Percentiles rank a stretch among this genome's conserved stretches.
phyloP scores from a whole-genome alignment of 1,139 yeast species.

The Saccharomyces pastorianus region DNA sequence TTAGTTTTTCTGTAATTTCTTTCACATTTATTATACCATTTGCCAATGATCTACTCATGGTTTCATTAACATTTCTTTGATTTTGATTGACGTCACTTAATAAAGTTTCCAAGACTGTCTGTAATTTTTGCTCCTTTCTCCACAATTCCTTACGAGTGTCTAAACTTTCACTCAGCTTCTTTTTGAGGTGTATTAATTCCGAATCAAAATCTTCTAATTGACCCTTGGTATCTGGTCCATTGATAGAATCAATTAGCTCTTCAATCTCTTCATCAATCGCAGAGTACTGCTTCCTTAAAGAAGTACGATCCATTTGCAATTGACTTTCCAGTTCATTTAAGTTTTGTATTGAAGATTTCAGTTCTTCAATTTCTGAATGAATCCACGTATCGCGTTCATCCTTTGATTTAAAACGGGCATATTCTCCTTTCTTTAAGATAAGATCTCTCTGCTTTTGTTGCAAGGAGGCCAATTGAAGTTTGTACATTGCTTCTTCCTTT shows the following conservation, averaged over 20 bases:
- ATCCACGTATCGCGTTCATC: constrained; percentile 67
- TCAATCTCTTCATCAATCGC: constrained; percentile 27
- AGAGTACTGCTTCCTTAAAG: background rate
- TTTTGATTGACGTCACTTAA: constrained; percentile 50
- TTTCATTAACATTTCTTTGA: constrained; percentile 53
- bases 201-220: constrained; percentile 29
- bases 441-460: constrained; percentile 54
- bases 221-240: constrained; percentile 32
- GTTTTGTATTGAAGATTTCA: constrained; percentile 30
- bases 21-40: constrained; percentile 64
- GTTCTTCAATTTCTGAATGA: constrained; percentile 38
- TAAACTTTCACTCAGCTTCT: constrained; percentile 38
- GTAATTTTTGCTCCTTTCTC: constrained; percentile 68
- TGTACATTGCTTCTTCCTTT: constrained; percentile 37
- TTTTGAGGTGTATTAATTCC: constrained; percentile 34
- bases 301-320: background rate
- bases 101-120: constrained; percentile 48
- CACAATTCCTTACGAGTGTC: constrained; percentile 68
- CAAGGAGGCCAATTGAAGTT: constrained; percentile 38
- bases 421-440: constrained; percentile 67
- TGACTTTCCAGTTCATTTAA: constrained; percentile 11
- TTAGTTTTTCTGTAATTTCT: constrained; percentile 47
- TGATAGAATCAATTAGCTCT: constrained; percentile 35
- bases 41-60: constrained; percentile 66
- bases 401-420: constrained; percentile 48